Base-by-base conservation (phyloP, 208 protist species). In the Acanthamoeba royreba region DNA sequence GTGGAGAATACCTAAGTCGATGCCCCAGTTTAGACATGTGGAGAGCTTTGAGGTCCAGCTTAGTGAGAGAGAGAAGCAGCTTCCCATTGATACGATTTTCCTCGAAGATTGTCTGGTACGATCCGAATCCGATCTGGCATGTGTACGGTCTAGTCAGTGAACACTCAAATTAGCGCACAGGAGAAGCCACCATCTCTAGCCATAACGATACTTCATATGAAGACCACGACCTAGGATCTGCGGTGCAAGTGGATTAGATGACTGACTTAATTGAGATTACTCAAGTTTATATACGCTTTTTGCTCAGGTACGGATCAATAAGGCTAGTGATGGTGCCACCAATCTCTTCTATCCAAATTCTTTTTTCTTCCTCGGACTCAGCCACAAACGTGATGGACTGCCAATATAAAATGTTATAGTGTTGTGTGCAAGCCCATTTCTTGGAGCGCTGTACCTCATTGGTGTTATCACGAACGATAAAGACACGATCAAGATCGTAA, bases 101-200 rank as follows among this genome's bases (percentile, higher is more conserved):
- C 2, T 55, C 87, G 17, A 92, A 77, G 13, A 25, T 15, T 2
- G 8, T 77, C 15, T 92, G 69, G 58, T 92, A 92, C n/a, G 22
- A 4, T 15, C 87, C 87, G 38, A 92, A 92, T 2, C 87, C 87
- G 15, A 92, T 77, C 87, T 92, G 87, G 5, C n/a, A n/a, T n/a
- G n/a, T n/a, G n/a, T n/a, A n/a, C n/a, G n/a, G n/a, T n/a, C n/a
- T n/a, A n/a, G n/a, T n/a, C n/a, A n/a, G n/a, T n/a, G n/a, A n/a
- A n/a, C n/a, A n/a, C n/a, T n/a, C n/a, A n/a, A n/a, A n/a, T n/a
- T n/a, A n/a, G n/a, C n/a, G n/a, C n/a, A n/a, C n/a, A n/a, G n/a
- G n/a, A n/a, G n/a, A n/a, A n/a, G n/a, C n/a, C 42, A 92, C 87
- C 87, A 92, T 92, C 47, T 92, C 87, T 11, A 77, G 35, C 87